A percentile compares a stretch with the other conserved stretches of the same genome.
Evolutionary conservation across 1,139 yeast genomes (phyloP).

Genomic region (Pichia sp.): DNA sequence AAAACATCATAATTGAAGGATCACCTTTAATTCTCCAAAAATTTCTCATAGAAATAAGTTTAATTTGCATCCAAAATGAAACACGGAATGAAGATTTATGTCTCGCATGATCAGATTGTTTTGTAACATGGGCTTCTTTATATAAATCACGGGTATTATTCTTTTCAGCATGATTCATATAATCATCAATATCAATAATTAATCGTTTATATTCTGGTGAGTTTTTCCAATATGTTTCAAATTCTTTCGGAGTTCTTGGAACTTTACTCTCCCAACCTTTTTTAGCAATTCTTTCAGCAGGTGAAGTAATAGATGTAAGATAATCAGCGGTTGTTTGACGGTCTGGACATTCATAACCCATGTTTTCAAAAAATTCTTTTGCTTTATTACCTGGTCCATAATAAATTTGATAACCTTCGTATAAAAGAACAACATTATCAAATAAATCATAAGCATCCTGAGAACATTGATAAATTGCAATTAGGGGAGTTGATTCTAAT

Average conservation of each 20-base stretch:
- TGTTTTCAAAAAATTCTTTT: conserved; percentile 51
- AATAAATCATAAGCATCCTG: conserved; percentile 75
- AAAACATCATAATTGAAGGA: conserved; percentile 42
- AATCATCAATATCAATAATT: conserved; percentile 30
- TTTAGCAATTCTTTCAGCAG: conserved; percentile 54
- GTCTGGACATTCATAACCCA: conserved; percentile 72
- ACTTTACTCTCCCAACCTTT: conserved; percentile 42
- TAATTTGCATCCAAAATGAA: conserved; percentile 41
- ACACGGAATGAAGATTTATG: conserved; percentile 40
- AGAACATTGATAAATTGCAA: conserved; percentile 81
- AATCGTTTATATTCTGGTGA: conserved; percentile 35
- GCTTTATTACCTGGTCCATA: conserved; percentile 61
- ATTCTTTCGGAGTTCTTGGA: conserved; percentile 37
- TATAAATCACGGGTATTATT: conserved; percentile 32
- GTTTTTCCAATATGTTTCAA: conserved; percentile 39
- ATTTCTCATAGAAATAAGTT: conserved; percentile 39
- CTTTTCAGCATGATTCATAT: conserved; percentile 25
- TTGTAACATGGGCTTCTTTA: conserved; percentile 33
- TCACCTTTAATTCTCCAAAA: conserved; percentile 46
- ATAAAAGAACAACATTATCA: conserved; percentile 69
- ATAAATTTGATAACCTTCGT: conserved; percentile 76
- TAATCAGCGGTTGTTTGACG: conserved; percentile 85
- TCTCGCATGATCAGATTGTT: conserved; percentile 34
- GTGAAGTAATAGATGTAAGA: conserved; percentile 71
- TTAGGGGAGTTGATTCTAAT: conserved; percentile 57